Percentiles rank a stretch among this genome's conserved stretches.
These are phyloP conservation scores for Colletotrichum sp. DNA, from an alignment of 2,329 filamentous ascomycete species.

Conservation along the genomic window DNA sequence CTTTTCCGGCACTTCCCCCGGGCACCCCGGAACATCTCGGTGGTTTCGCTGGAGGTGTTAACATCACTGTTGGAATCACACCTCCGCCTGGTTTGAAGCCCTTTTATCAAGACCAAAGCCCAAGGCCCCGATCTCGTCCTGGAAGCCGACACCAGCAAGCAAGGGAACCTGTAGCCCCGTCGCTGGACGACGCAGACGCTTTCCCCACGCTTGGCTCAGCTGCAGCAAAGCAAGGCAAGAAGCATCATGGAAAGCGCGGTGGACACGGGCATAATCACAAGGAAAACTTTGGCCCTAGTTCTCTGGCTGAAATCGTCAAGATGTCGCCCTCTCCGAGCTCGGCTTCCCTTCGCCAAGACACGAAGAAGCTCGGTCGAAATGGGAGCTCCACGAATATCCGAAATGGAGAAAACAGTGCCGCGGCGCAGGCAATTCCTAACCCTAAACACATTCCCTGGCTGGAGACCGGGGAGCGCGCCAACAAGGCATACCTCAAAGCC, in stretches of 20 bases:
- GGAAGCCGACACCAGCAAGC: constrained; percentile 78
- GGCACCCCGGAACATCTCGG: constrained; percentile 63
- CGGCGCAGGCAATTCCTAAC: constrained; percentile 82
- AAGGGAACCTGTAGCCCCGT: constrained; percentile 69
- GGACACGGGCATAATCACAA: constrained; percentile 77
- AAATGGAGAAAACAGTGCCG: constrained; percentile 77
- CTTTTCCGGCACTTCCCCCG: constrained; percentile 79
- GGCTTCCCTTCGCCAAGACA: constrained; percentile 60
- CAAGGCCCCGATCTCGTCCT: constrained; percentile 80
- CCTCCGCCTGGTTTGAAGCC: constrained; percentile 75
- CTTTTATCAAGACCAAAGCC: constrained; percentile 64
- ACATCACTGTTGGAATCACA: constrained; percentile 59
- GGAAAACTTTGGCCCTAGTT: constrained; percentile 73
- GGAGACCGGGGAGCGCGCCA: constrained; percentile 88
- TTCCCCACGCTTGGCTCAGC: constrained; percentile 89
- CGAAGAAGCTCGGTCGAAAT: constrained; percentile 66
- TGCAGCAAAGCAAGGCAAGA: constrained; percentile 78
- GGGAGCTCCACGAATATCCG: constrained; percentile 69
- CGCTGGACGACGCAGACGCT: constrained; percentile 92
- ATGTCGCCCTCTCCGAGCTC: constrained; percentile 89
- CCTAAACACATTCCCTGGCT: constrained; percentile 97
- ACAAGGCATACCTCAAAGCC: constrained; percentile 93
- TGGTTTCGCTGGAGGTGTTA: constrained; percentile 57
- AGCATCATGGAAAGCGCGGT: constrained; percentile 90
- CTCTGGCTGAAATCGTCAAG: constrained; percentile 91